Evolutionary conservation across 257 asterid genomes (phyloP), one percentile per base, ranked within the genome.

Genomic region (Capsicum pubescens): DNA sequence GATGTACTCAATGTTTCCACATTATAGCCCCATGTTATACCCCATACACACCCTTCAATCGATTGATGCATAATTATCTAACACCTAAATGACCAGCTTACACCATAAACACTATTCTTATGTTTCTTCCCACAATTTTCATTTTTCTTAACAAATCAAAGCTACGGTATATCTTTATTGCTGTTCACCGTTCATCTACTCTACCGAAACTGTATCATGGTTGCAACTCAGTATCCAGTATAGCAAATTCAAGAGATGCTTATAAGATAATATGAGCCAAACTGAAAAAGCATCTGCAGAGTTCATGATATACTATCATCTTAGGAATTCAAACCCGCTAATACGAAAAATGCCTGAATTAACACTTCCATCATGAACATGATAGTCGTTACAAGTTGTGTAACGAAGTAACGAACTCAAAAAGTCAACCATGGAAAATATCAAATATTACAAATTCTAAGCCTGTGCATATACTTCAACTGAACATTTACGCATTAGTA

Each of bases 171-270:
- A 4, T 39, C 3, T 39, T 4, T 39, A 39, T 39, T 39, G 5
- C 6, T 39, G 44, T 39, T 3, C 3, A 39, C 44, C 44, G 3
- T 39, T 39, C 44, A 39, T 39, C 44, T 39, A 39, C 44, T 39
- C 5, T 3, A 39, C 44, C 44, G 5, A n/a, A 72, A 72, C 52
- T 46, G 80, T 1, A 14, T 46, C 39, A 48, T 3, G 16, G 17
- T 72, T 48, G 44, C 9, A 72, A 72, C 60, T 19, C 59, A 72
- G 80, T 21, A 19, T 19, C 80, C 59, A 19, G 5, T 36, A n/a
- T 17, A 71, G 80, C n/a, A 72, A 72, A 48, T 72, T 21, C 10
- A 12, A 72, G 60, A 48, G 42, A 72, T 72, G n/a, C 80, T 48
- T 11, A 7, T 12, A 48, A 36, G 77, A 50, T 3, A 19, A 72